Conservation (phyloP, 2,329 filamentous ascomycete species). For the Ciborinia camelliae region DNA sequence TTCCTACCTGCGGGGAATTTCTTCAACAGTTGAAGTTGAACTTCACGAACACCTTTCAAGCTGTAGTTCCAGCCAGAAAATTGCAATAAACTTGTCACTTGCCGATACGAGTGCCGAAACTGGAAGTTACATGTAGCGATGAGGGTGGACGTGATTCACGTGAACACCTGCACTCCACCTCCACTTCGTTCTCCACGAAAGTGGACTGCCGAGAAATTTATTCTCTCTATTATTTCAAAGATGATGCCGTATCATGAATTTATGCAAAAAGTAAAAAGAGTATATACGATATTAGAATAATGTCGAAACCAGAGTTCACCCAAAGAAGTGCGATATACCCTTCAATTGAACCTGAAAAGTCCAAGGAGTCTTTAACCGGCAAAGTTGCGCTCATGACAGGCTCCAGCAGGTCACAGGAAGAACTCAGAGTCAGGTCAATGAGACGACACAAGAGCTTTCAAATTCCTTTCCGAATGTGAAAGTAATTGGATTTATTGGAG, state of each 20-base stretch:
- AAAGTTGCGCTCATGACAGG: constrained; percentile 28
- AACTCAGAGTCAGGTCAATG: constrained; percentile 22
- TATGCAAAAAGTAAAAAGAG: neutral
- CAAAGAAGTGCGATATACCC: constrained; percentile 23
- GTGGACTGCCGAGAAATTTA: neutral
- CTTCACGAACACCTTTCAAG: neutral
- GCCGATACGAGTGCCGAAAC: constrained; percentile 2
- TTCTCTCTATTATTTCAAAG: neutral
- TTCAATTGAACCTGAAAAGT: constrained; percentile 24
- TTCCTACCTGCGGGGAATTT: neutral
- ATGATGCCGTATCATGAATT: neutral
- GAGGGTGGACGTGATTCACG: neutral
- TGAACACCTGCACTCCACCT: neutral
- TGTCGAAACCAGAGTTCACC: constrained; percentile 22
- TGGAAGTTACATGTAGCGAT: neutral
- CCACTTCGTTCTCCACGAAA: neutral
- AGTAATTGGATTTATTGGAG: constrained; percentile 23
- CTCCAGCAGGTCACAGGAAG: constrained; percentile 24
- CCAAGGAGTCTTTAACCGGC: constrained; percentile 16
- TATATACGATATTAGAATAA: neutral
- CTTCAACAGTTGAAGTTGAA: neutral
- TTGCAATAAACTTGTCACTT: neutral
- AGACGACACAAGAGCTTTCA: constrained; percentile 22
- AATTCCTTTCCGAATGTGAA: constrained; percentile 9
- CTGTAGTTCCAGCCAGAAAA: neutral